These are phyloP conservation scores for Lactarius evosmus DNA, from an alignment of 768 basidiomycete species.

Conservation along the genomic window DNA sequence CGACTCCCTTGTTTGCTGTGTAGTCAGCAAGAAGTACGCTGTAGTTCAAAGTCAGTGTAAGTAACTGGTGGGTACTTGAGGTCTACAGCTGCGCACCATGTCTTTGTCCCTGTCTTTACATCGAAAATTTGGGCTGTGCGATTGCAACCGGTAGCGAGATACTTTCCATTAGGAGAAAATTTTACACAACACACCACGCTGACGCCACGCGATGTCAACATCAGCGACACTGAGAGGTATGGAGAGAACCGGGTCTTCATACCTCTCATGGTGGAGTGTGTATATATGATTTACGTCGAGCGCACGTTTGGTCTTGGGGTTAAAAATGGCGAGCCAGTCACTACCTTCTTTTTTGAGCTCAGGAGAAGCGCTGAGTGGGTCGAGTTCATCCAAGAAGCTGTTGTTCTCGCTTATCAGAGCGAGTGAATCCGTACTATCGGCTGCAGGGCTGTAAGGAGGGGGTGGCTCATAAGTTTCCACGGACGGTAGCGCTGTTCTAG, in stretches of 20 bases:
- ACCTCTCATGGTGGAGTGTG: slow-evolving; percentile 88
- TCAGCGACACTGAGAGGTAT: slow-evolving; percentile 2
- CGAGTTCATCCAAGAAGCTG: slow-evolving; percentile 48
- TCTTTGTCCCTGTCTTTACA: slow-evolving; percentile 78
- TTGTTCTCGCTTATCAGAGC: slow-evolving; percentile 25
- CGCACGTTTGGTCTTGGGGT: slow-evolving; percentile 70
- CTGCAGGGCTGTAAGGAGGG: neutral
- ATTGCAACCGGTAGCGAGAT: slow-evolving; percentile 94
- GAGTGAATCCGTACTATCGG: slow-evolving; percentile 13
- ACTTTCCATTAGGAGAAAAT: slow-evolving; percentile 92
- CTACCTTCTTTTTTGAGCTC: slow-evolving; percentile 69
- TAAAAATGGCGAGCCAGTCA: slow-evolving; percentile 90
- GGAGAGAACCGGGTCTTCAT: slow-evolving; percentile 26
- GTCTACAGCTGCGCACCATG: slow-evolving; percentile 53
- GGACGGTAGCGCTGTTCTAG: slow-evolving; percentile 16
- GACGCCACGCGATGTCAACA: slow-evolving; percentile 7
- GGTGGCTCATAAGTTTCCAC: slow-evolving; percentile 1
- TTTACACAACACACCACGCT: slow-evolving; percentile 88
- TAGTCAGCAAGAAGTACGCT: slow-evolving; percentile 77
- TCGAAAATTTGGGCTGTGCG: slow-evolving; percentile 94
- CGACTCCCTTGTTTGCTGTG: slow-evolving; percentile 65
- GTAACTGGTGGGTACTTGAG: neutral
- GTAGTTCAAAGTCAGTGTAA: slow-evolving; percentile 13
- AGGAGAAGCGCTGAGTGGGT: slow-evolving; percentile 44
- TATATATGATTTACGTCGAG: slow-evolving; percentile 80